A percentile compares a stretch with the other conserved stretches of the same genome.
Evolutionary conservation across 2,329 filamentous ascomycete species (phyloP).

Genomic region (Fusarium buharicum): DNA sequence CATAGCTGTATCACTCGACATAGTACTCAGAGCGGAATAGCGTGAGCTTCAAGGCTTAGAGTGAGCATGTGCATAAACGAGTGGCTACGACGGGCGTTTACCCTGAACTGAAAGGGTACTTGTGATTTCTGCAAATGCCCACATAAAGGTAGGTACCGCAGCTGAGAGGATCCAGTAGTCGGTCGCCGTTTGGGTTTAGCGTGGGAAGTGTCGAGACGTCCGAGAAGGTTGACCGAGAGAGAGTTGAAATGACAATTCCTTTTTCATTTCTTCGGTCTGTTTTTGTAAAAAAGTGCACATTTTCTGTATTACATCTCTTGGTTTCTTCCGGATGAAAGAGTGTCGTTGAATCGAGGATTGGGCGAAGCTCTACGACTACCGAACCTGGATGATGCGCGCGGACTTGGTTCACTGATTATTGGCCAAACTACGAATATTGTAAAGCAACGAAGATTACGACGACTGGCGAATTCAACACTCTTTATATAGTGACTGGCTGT

Average conservation of each 20-base stretch:
- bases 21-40: slow-evolving; percentile 33
- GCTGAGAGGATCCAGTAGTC: slow-evolving; percentile 13
- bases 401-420: slow-evolving; percentile 3
- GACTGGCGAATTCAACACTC: background rate
- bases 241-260: slow-evolving; percentile 19
- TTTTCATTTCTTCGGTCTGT: background rate
- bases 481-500: background rate
- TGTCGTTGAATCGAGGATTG: slow-evolving; percentile 9
- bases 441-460: slow-evolving; percentile 14
- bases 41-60: background rate
- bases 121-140: background rate
- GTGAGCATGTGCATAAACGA: slow-evolving; percentile 43
- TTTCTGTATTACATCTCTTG: slow-evolving; percentile 23
- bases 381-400: background rate
- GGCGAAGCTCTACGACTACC: slow-evolving; percentile 1
- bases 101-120: slow-evolving; percentile 24
- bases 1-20: slow-evolving; percentile 26
- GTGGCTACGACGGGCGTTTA: slow-evolving; percentile 30
- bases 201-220: slow-evolving; percentile 24
- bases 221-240: slow-evolving; percentile 46
- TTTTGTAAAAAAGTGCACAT: slow-evolving; percentile 8
- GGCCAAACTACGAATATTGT: slow-evolving; percentile 1
- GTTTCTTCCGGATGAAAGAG: background rate
- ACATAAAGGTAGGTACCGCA: background rate
- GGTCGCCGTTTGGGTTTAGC: slow-evolving; percentile 45